phyloP scores from a whole-genome alignment of 2,329 filamentous ascomycete species.

The Xylariaceae sp. region DNA sequence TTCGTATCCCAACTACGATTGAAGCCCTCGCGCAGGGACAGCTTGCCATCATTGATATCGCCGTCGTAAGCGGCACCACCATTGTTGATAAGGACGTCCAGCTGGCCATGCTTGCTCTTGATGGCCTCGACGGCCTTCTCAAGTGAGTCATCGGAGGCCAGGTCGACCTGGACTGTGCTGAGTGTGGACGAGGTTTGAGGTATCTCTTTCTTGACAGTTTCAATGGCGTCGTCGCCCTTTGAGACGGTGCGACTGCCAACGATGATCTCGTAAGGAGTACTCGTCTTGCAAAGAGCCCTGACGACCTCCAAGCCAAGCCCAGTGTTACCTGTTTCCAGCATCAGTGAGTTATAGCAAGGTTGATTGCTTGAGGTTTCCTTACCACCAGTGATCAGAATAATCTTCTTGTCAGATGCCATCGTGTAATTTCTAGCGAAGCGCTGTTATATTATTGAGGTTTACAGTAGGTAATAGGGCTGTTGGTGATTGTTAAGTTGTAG shows the following conservation, averaged over 20 bases:
- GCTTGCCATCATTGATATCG: constrained; percentile 17
- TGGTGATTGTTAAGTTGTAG: too few species aligned
- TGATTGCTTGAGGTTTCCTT: constrained; percentile 2
- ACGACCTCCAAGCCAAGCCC: constrained; percentile 15
- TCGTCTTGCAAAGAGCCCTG: constrained; percentile 18
- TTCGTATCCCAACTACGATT: constrained; percentile 40
- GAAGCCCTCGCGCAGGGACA: constrained; percentile 33
- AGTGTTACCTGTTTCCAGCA: constrained; percentile 11
- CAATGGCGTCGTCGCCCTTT: constrained; percentile 41
- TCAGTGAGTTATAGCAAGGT: constrained; percentile 1
- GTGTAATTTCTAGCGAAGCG: too few species aligned
- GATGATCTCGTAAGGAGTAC: constrained; percentile 39
- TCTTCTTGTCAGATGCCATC: constrained; percentile 17
- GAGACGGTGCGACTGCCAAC: constrained; percentile 41
- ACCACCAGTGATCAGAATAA: constrained; percentile 18
- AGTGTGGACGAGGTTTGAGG: constrained; percentile 32
- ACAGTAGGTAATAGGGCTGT: too few species aligned
- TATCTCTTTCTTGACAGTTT: constrained; percentile 30
- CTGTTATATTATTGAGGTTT: too few species aligned
- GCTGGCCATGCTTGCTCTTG: constrained; percentile 27
- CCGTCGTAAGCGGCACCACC: constrained; percentile 37
- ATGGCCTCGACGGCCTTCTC: constrained; percentile 34
- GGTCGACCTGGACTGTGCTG: constrained; percentile 40
- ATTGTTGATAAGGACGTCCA: constrained; percentile 48
- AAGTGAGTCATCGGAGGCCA: constrained; percentile 44